Evolutionary conservation across 768 basidiomycete species (phyloP).

Genomic region (Tulasnella sp.): DNA sequence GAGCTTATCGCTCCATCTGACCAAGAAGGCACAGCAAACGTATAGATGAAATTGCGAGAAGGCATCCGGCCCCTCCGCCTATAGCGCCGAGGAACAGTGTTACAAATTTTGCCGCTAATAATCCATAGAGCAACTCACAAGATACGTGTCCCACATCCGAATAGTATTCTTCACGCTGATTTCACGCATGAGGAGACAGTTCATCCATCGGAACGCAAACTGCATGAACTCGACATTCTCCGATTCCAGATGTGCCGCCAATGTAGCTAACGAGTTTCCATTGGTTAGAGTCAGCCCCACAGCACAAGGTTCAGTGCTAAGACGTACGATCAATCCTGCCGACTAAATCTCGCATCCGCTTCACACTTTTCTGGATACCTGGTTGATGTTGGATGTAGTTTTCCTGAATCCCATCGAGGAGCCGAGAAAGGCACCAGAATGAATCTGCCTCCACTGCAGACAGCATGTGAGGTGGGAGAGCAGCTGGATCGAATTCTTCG

Average conservation of each 20-base stretch:
- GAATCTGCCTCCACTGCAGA: conserved; percentile 92
- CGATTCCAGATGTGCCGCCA: conserved; percentile 75
- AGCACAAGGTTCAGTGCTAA: conserved; percentile 13
- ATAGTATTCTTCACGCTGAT: conserved; percentile 95
- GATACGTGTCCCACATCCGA: conserved; percentile 99
- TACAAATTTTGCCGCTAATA: not conserved
- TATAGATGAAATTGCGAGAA: conserved; percentile 99
- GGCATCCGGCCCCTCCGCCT: conserved; percentile 96
- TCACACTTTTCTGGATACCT: conserved; percentile 88
- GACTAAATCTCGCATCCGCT: conserved; percentile 89
- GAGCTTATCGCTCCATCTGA: conserved; percentile 89
- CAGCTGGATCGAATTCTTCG: conserved; percentile 72
- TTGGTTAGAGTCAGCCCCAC: not conserved
- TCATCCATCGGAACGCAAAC: conserved; percentile 99
- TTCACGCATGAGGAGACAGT: conserved; percentile 95
- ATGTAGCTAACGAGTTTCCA: conserved; percentile 48
- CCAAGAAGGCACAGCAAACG: conserved; percentile 94
- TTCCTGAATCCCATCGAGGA: conserved; percentile 95
- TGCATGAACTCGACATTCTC: conserved; percentile 99
- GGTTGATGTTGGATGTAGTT: conserved; percentile 97
- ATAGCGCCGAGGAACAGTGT: not conserved
- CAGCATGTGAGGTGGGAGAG: conserved; percentile 60
- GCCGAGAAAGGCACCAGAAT: conserved; percentile 94
- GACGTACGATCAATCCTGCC: conserved; percentile 73
- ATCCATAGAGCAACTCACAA: conserved; percentile 48